Conservation (phyloP, 2,329 filamentous ascomycete species). For the Cryphonectria carpinicola region DNA sequence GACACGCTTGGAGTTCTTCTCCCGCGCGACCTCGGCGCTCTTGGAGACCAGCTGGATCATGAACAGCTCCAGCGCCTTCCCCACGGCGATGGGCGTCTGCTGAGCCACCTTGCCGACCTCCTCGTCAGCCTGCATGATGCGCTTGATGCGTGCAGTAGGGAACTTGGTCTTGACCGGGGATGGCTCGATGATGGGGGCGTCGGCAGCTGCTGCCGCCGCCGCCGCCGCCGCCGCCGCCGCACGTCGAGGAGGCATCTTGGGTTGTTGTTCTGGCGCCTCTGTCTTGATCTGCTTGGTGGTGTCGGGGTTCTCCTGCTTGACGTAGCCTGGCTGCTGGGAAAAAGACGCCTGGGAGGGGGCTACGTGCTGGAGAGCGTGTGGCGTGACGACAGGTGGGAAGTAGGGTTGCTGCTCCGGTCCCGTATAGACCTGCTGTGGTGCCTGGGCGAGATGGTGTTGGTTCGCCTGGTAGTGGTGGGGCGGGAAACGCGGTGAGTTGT, state of each 20-base stretch:
- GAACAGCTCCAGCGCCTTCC: conserved; percentile 94
- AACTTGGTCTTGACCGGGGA: conserved; percentile 93
- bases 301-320: conserved; percentile 32
- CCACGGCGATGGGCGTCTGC: conserved; percentile 93
- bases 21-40: conserved; percentile 80
- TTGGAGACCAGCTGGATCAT: conserved; percentile 94
- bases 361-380: conserved; percentile 17
- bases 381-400: conserved; percentile 13
- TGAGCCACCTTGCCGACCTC: conserved; percentile 98
- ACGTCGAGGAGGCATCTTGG: conserved; percentile 46
- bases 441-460: conserved; percentile 1
- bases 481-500: conserved; percentile 24
- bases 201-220: conserved; percentile 40
- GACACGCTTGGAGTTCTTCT: conserved; percentile 85
- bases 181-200: conserved; percentile 53
- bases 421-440: conserved; percentile 2
- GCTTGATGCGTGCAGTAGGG: conserved; percentile 94
- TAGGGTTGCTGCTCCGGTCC: conserved; percentile 13
- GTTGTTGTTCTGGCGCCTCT: conserved; percentile 28
- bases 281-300: conserved; percentile 30
- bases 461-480: conserved; percentile 23
- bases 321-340: conserved; percentile 19
- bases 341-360: conserved; percentile 15
- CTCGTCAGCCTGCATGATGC: conserved; percentile 99
- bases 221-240: conserved; percentile 38